Evolutionary conservation across 2,329 filamentous ascomycete species (phyloP).

Genomic region (Exophiala xenobiotica): DNA sequence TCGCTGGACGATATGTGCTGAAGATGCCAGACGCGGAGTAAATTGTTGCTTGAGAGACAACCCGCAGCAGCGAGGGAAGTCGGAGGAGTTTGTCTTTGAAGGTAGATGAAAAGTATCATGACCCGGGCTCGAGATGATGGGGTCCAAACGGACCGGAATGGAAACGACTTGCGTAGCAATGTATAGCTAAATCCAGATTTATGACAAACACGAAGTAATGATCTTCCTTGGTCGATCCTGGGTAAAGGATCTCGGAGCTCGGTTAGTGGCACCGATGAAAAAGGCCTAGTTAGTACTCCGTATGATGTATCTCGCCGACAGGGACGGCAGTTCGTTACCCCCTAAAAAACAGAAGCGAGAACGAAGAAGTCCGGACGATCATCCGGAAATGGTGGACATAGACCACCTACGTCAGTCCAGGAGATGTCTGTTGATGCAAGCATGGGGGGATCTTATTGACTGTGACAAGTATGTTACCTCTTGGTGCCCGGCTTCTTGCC

Average conservation of each 20-base stretch:
- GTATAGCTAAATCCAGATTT: background rate
- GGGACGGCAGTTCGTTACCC: too few species aligned
- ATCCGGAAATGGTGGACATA: background rate
- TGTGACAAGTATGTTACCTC: background rate
- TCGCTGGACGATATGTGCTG: slow-evolving; percentile 46
- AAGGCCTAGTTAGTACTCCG: background rate
- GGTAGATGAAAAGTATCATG: background rate
- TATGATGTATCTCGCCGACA: too few species aligned
- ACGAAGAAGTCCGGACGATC: too few species aligned
- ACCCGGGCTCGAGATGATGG: background rate
- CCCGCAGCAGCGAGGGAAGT: background rate
- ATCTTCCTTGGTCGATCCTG: too few species aligned
- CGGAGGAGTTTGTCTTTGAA: background rate
- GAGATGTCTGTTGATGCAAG: background rate
- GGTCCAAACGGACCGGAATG: background rate
- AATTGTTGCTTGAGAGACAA: background rate
- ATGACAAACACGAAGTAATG: background rate
- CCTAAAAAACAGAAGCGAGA: too few species aligned
- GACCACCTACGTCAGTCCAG: background rate
- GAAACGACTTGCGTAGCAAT: background rate
- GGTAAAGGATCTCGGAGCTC: too few species aligned
- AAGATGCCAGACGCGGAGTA: slow-evolving; percentile 38
- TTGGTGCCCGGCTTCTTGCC: background rate
- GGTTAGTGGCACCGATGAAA: too few species aligned
- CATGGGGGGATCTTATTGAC: background rate